Base-by-base conservation (phyloP, 2,329 filamentous ascomycete genomes). In the Alternaria brassicae region DNA sequence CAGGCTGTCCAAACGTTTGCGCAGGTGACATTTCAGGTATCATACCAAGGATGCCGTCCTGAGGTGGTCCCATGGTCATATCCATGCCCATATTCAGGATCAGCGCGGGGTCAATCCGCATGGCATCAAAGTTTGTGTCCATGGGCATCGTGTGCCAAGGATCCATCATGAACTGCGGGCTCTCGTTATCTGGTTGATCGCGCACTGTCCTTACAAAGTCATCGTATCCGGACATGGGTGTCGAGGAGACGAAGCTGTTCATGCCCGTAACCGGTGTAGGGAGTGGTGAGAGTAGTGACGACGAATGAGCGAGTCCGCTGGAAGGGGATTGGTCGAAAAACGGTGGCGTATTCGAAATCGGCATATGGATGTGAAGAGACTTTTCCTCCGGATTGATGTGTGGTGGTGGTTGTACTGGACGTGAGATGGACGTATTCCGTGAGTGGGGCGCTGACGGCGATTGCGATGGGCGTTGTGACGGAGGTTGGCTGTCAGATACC, bases 91-190 rank as follows among this genome's bases (percentile, higher is more conserved):
- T 78, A 8, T 78, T 78, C 56, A 80, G 74, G 47, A 80, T 76
- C 66, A 83, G 74, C 45, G 82, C 76, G 52, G 82, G 74, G 53
- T 81, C 79, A 28, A 80, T 78, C 44, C 80, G 74, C 71, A 82
- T 77, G 4, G 69, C 56, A 49, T 83, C 81, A 57, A 79, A 82
- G 0, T 77, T 78, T 12, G 79, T 69, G 8, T 78, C 75, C 73
- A 84, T 79, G 19, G 79, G 73, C 72, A 83, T 79, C 52, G 80
- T 76, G 41, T 74, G 75, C 81, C 82, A 83, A 6, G 73, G 71
- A 62, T 83, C 81, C 67, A 83, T 77, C 73, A 82, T 77, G 69
- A 82, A 83, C 17, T 73, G 76, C 4, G 81, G 81, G 66, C 80
- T 83, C 15, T 72, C 76, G 13, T 73, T 72, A 8, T 83, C 80